Base-by-base conservation (phyloP, 805 yeast genomes). In the Candida manassasensis region DNA sequence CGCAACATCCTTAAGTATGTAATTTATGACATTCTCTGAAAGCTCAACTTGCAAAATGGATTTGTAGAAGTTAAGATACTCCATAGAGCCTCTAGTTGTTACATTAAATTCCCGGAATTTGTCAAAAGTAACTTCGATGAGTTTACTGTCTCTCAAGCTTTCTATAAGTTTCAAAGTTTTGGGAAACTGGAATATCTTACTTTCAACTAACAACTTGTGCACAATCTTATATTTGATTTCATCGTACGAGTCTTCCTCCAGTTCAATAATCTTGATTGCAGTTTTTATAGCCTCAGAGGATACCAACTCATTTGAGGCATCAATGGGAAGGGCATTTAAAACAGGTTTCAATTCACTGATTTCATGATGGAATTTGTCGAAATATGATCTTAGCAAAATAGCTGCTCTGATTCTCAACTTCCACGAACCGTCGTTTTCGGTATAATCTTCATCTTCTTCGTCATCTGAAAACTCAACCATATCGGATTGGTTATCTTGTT, bases 341-440 rank as follows among this genome's bases (percentile, higher is more conserved):
- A 37, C 29, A 11, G 19, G 12, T 14, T 33, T 40, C 13, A 39
- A 32, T 3, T 37, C 41, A 3, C 53, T 24, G 15, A 34, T 36
- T 5, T 30, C 27, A 14, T n/a, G 8, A 2, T 79, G 75, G 34
- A 59, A 62, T 2, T 49, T 43, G 3, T 47, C 48, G n/a, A 72
- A 55, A 10, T 47, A 31, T 6, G 39, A 27, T 14, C 65, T 53
- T 6, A 72, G 47, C 21, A 78, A 48, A 19, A 57, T 59, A 5
- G 75, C 64, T 0, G 84, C 58, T 35, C 69, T 71, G 27, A 74
- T 61, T 40, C 93, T 62, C 13, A 84, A 56, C 43, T 75, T 79
- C 83, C 89, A 80, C 6, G 64, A 57, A 6, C 63, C 69, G 35
- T 66, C 67, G 35, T 55, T 55, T 28, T 62, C 65, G 35, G 63